Base-by-base conservation (phyloP, 1,284 basidiomycete species). In the Rhodotorula glutinis region DNA sequence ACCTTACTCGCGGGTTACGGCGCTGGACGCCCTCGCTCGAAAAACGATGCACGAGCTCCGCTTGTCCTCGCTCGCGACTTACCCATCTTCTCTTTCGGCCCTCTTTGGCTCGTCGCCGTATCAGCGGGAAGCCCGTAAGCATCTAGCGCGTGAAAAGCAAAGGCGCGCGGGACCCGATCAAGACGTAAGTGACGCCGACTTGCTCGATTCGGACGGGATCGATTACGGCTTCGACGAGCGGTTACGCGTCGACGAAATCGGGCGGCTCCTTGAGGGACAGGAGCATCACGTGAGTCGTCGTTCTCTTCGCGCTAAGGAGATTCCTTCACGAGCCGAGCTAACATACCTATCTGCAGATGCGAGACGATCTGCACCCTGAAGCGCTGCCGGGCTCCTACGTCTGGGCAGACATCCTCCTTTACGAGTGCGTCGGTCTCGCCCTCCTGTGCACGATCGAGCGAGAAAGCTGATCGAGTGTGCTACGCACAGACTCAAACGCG, bases 161-260 rank as follows among this genome's bases (percentile, higher is more conserved):
- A 44, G 40, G 33, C 57, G 63, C n/a, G 25, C 60, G 16, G 9
- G 62, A n/a, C 25, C 13, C 16, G 53, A 23, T 21, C 52, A 57
- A 53, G 25, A 49, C 9, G 46, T 21, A 7, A n/a, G 25, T 1
- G 38, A 41, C 10, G 23, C 27, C 21, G 62, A 61, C 23, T 19
- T 16, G 16, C 47, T 40, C 16, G 38, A 51, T 19, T 53, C 5
- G 3, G 64, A 62, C 61, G 46, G 10, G 44, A 46, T 53, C 3
- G 70, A 71, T 43, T 71, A 65, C 17, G 70, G 70, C 14, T 71
- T 71, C 17, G 70, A 71, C 25, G 70, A 71, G 62, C 64, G 70
- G 5, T 27, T 71, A 4, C 38, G 70, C 10, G 44, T 71, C n/a
- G 56, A 65, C 64, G 70, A 71, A 67, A 66, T 71, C 17, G 70